Base-by-base conservation (phyloP, 352 stramenopile genomes). In the Bremia lactucae region DNA sequence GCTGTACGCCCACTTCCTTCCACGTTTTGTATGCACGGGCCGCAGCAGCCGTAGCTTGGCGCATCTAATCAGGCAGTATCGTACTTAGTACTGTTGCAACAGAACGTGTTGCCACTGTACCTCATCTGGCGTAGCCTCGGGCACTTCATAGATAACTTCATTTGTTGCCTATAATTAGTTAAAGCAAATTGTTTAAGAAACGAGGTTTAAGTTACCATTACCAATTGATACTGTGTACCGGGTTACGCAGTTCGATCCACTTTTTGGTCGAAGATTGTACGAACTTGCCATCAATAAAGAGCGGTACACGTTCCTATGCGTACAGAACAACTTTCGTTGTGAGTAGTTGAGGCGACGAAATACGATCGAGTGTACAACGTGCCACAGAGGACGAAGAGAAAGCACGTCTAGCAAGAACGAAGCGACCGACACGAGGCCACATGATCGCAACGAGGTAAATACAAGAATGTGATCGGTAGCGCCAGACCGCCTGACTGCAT, bases 211-310 rank as follows among this genome's bases (percentile, higher is more conserved):
- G n/a, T n/a, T n/a, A n/a, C n/a, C n/a, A n/a, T n/a, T n/a, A n/a
- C n/a, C n/a, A n/a, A n/a, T n/a, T n/a, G n/a, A n/a, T n/a, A n/a
- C n/a, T n/a, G n/a, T n/a, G 38, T 55, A 81, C 68, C 9, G 92
- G 88, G 65, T 97, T 95, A 45, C 64, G 74, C 25, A 98, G 36
- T 38, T 96, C 81, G 42, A 97, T 96, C 81, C 76, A 95, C 55
- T 96, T 88, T 55, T 73, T 59, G 1, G 82, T 88, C 53, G 88
- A 92, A 41, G 86, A 96, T 38, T 93, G 64, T 29, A 96, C 80
- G 46, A 96, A 96, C 55, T 96, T 72, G 54, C 88, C 87, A 49
- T 95, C 85, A 60, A 96, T 96, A 45, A 96, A 95, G 41, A 87
- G 70, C 51, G 76, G 79, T 31, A 89, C 76, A 11, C 72, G 73